Conservation (phyloP, 2,329 filamentous ascomycete genomes). For the Sclerotinia sclerotiorum region DNA sequence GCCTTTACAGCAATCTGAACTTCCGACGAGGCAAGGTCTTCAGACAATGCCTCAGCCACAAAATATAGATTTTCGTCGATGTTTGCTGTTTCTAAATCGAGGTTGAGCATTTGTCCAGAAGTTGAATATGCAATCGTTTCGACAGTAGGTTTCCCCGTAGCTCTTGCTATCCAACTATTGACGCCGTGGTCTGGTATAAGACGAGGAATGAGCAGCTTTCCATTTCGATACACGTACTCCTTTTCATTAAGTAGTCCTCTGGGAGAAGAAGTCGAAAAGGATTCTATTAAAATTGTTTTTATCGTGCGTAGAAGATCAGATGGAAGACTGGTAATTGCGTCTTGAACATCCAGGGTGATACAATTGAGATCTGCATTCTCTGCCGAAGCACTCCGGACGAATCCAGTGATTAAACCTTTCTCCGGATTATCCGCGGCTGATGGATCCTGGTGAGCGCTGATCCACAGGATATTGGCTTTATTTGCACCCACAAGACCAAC, state of each 20-base stretch:
- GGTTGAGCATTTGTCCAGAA: background rate
- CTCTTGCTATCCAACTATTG: constrained; percentile 17
- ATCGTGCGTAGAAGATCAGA: background rate
- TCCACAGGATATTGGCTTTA: background rate
- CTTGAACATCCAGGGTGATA: background rate
- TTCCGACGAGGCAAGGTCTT: background rate
- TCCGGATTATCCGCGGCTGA: background rate
- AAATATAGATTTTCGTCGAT: background rate
- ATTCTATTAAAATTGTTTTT: background rate
- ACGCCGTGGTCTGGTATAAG: constrained; percentile 28
- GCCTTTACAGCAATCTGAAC: background rate
- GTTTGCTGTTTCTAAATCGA: background rate
- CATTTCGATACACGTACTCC: background rate
- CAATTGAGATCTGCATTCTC: background rate
- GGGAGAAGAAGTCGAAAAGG: background rate
- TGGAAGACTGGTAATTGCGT: background rate
- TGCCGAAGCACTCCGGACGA: background rate
- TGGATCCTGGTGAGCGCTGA: background rate
- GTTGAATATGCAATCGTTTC: background rate
- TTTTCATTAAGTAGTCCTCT: background rate
- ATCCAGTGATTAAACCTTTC: background rate
- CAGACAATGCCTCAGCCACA: background rate
- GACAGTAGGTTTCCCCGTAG: background rate
- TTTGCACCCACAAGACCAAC: background rate
- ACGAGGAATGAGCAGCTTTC: background rate